phyloP scores from a whole-genome alignment of 352 stramenopile genomes.

The Aphanomyces euteiches region DNA sequence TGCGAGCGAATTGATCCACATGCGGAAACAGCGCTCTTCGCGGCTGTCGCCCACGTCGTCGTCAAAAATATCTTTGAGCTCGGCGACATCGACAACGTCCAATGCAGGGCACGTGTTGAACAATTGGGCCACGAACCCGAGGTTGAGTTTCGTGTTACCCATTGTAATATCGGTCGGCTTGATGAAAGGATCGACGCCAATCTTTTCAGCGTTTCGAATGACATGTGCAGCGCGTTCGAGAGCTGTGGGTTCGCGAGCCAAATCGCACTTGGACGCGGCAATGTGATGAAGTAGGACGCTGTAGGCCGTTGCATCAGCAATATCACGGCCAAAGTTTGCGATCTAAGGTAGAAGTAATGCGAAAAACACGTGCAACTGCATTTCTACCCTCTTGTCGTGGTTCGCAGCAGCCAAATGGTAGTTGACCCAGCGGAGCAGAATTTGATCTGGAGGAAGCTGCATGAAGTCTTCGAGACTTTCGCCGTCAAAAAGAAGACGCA shows the following conservation, averaged over 20 bases:
- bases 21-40: constrained; percentile 85
- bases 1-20: constrained; percentile 92
- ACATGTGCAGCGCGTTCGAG: constrained; percentile 74
- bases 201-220: constrained; percentile 75
- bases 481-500: constrained; percentile 77
- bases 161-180: constrained; percentile 89
- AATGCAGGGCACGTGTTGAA: constrained; percentile 90
- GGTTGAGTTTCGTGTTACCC: constrained; percentile 90
- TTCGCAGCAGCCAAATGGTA: constrained; percentile 85
- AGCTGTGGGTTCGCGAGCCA: constrained; percentile 47
- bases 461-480: constrained; percentile 88
- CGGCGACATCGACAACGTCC: constrained; percentile 76
- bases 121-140: constrained; percentile 86
- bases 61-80: constrained; percentile 83
- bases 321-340: constrained; percentile 68
- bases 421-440: constrained; percentile 92
- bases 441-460: constrained; percentile 87
- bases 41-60: constrained; percentile 83
- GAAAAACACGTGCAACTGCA: background rate
- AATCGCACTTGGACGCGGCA: constrained; percentile 62
- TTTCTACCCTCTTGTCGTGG: constrained; percentile 58
- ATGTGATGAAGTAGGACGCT: constrained; percentile 87
- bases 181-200: constrained; percentile 89
- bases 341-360: constrained; percentile 12
- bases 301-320: constrained; percentile 85